Conservation (phyloP, 2,329 filamentous ascomycete genomes). For the Blumeriella jaapii region DNA sequence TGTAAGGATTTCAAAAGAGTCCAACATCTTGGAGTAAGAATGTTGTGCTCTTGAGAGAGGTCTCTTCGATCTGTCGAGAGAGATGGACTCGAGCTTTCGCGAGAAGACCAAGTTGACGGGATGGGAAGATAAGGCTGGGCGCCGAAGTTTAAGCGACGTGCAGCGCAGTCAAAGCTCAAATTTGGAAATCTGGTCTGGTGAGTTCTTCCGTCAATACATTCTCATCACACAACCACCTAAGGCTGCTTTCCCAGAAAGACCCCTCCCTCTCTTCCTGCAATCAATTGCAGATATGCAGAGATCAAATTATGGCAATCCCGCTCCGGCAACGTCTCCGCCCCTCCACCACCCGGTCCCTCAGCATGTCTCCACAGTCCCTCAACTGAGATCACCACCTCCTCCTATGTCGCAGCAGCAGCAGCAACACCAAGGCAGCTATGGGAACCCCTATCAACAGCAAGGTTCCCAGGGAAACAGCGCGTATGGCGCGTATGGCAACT, state of each 20-base stretch:
- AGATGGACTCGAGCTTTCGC: neutral
- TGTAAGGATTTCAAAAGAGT: constrained; percentile 92
- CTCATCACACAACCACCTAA: no score
- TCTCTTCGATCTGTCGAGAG: constrained; percentile 1
- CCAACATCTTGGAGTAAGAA: constrained; percentile 53
- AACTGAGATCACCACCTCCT: constrained; percentile 86
- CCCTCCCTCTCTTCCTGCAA: neutral
- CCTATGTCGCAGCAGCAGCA: constrained; percentile 58
- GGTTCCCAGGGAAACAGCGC: constrained; percentile 34
- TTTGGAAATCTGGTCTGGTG: constrained; percentile 3
- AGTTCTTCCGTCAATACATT: neutral
- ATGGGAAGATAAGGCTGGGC: constrained; percentile 6
- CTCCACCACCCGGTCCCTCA: constrained; percentile 96
- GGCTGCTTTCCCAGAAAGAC: neutral
- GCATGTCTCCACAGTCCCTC: constrained; percentile 95
- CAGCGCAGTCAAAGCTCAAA: constrained; percentile 6
- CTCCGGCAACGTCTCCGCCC: constrained; percentile 66
- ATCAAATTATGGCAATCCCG: constrained; percentile 61
- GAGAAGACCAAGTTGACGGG: no score
- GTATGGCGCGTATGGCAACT: constrained; percentile 71
- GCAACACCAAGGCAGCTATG: constrained; percentile 51
- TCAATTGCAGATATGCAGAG: constrained; percentile 62
- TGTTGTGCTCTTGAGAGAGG: constrained; percentile 1
- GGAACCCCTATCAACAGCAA: constrained; percentile 64
- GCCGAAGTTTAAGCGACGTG: constrained; percentile 9